A percentile compares a stretch with the other conserved stretches of the same genome.
phyloP scores from a whole-genome alignment of 129 eudicot genomes.

The Artemisia tridentata region DNA sequence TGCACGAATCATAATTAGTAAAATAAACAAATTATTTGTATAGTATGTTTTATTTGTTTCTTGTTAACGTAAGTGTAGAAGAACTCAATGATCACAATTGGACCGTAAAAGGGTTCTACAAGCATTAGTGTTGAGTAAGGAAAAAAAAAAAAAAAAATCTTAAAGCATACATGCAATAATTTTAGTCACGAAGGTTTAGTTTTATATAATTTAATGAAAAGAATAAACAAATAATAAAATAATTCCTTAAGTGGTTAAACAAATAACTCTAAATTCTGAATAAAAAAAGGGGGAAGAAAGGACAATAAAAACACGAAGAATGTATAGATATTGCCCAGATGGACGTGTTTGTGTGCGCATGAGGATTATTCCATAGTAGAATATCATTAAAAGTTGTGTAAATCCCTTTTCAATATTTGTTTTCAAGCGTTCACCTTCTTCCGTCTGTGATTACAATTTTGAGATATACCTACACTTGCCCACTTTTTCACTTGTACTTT shows the following conservation, averaged over 20 bases:
- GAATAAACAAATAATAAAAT: neutral
- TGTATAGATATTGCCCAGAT: slow-evolving; percentile 40
- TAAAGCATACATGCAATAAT: too few species aligned
- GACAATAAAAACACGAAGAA: slow-evolving; percentile 32
- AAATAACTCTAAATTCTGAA: neutral
- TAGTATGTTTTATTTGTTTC: too few species aligned
- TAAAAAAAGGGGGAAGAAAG: neutral
- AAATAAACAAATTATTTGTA: too few species aligned
- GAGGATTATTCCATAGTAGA: slow-evolving; percentile 28
- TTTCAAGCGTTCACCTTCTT: slow-evolving; percentile 36
- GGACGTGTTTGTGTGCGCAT: slow-evolving; percentile 40
- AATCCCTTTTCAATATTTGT: slow-evolving; percentile 34
- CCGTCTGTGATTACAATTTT: slow-evolving; percentile 30
- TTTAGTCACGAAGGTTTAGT: too few species aligned
- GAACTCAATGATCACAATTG: too few species aligned
- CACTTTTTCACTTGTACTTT: slow-evolving; percentile 22
- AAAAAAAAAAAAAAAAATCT: too few species aligned
- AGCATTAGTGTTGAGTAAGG: too few species aligned
- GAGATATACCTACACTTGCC: slow-evolving; percentile 36
- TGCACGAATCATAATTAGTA: too few species aligned
- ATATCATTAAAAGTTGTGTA: slow-evolving; percentile 41
- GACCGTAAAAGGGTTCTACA: too few species aligned
- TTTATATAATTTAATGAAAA: neutral
- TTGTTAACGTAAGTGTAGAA: too few species aligned
- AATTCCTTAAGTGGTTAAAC: slow-evolving; percentile 3